Evolutionary conservation across 306 rosid species (phyloP), one percentile per base, ranked within the genome.

Genomic region (Pterocarpus santalinus): DNA sequence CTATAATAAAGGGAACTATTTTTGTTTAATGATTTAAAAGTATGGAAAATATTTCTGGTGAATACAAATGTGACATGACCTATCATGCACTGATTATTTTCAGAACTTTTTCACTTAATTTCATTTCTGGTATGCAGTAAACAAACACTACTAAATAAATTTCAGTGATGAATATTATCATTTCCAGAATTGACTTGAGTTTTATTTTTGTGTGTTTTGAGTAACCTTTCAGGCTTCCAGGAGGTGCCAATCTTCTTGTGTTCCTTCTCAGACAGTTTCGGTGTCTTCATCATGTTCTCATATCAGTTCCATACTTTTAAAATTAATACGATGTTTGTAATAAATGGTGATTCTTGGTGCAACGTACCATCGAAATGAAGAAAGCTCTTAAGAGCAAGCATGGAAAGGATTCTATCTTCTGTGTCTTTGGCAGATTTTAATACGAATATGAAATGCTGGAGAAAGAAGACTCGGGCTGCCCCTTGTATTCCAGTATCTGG

Each of bases 401-500:
- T 58, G 22, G 96, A 81, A 76, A 95, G 99, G 86, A 90, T 82
- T 89, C 88, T 93, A 75, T 93, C 94, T 79, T 95, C 97, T 12
- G 60, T 61, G 67, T 90, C 89, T 74, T 82, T 82, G 0, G 98
- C 81, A 77, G 90, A 89, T 49, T 80, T 91, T 81, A 95, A 89
- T 76, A 89, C 86, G 16, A 89, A 86, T 82, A 91, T 47, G 33
- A 91, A 88, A 53, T 70, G 90, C 82, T 95, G 87, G 43, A 95
- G 86, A 80, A 95, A 82, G 90, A 91, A 89, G 79, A 85, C 85
- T 8, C 91, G 88, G 49, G 99, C 98, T 55, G 91, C 90, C 75
- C 90, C 96, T 28, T 79, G 84, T 80, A 95, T 80, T 63, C 99
- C 99, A 4, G 96, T 90, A 81, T 95, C 98, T 3, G 99, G 99